These are phyloP conservation scores for Sonneratia caseolaris DNA, from an alignment of 345 rosid species.

Conservation along the genomic window DNA sequence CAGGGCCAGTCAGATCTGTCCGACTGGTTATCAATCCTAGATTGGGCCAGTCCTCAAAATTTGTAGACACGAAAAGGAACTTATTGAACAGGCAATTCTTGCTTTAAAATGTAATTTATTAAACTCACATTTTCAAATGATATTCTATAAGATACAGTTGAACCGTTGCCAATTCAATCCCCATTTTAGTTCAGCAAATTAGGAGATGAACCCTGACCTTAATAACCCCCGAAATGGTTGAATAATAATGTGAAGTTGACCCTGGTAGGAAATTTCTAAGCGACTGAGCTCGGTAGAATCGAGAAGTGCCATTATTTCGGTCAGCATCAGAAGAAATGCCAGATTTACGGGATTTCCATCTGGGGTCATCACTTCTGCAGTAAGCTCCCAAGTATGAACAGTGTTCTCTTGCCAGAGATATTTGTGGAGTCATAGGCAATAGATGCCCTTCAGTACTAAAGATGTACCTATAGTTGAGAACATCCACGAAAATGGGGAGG, in stretches of 20 bases:
- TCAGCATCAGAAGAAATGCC: slow-evolving; percentile 20
- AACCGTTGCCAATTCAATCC: not conserved
- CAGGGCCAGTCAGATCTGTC: not conserved
- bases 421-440: slow-evolving; percentile 78
- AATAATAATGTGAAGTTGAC: slow-evolving; percentile 36
- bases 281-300: slow-evolving; percentile 21
- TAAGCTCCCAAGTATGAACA: slow-evolving; percentile 82
- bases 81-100: too few relatives aligned
- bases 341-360: slow-evolving; percentile 24
- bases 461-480: slow-evolving; percentile 32
- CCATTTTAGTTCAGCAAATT: not conserved
- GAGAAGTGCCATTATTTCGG: slow-evolving; percentile 32
- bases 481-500: not conserved
- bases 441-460: slow-evolving; percentile 96
- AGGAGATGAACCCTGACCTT: slow-evolving; percentile 40
- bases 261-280: slow-evolving; percentile 16
- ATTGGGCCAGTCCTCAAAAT: too few relatives aligned
- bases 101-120: too few relatives aligned
- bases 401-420: slow-evolving; percentile 71
- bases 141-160: not conserved
- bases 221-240: slow-evolving; percentile 49
- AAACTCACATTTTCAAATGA: too few relatives aligned
- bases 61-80: too few relatives aligned
- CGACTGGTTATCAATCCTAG: too few relatives aligned
- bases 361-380: slow-evolving; percentile 40